Evolutionary conservation across 352 stramenopile genomes (phyloP).

Genomic region (Phytophthora kernoviae): DNA sequence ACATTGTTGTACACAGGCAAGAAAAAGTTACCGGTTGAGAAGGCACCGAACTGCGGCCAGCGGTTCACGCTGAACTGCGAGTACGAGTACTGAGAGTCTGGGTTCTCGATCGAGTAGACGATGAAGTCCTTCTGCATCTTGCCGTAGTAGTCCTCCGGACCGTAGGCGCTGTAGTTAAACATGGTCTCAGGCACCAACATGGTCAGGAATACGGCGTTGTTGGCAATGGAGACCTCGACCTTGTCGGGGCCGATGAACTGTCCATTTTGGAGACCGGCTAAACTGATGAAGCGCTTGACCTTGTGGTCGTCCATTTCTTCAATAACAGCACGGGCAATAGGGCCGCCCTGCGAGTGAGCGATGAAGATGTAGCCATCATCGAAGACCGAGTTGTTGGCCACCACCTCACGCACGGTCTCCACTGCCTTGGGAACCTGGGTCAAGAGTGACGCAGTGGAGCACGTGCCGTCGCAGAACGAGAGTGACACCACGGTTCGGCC

Average conservation of each 20-base stretch:
- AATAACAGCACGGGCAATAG: constrained; percentile 40
- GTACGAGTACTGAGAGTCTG: constrained; percentile 22
- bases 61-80: constrained; percentile 36
- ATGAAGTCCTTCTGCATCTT: constrained; percentile 42
- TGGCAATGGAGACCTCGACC: constrained; percentile 10
- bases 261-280: constrained; percentile 46
- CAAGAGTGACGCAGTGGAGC: constrained; percentile 23
- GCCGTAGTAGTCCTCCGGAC: constrained; percentile 16
- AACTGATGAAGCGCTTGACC: constrained; percentile 41
- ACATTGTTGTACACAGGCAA: constrained; percentile 48
- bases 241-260: constrained; percentile 47
- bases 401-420: constrained; percentile 28
- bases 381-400: constrained; percentile 28
- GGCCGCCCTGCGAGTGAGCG: constrained; percentile 41
- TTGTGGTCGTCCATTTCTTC: constrained; percentile 57
- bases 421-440: constrained; percentile 37
- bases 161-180: constrained; percentile 22
- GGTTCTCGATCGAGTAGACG: constrained; percentile 26
- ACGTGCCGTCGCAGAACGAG: constrained; percentile 29
- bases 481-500: constrained; percentile 33
- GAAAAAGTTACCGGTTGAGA: constrained; percentile 34
- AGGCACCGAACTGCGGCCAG: constrained; percentile 33
- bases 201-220: not conserved
- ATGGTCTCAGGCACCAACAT: constrained; percentile 28
- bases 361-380: constrained; percentile 50